Base-by-base conservation (phyloP, 1,139 yeast genomes). In the Suhomyces atakaporum region DNA sequence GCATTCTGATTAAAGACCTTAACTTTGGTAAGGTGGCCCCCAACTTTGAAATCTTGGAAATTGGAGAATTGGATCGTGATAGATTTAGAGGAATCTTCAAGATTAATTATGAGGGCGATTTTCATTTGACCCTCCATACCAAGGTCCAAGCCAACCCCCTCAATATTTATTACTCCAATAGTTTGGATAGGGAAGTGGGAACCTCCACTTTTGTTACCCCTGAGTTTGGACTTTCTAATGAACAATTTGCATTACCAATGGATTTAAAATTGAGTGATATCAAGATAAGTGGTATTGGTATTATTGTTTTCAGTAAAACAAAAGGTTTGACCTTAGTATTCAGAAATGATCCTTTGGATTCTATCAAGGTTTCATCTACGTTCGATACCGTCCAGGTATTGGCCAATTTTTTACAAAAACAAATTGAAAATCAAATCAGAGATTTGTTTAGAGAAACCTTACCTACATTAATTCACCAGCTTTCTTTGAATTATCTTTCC, bases 251-350 rank as follows among this genome's bases (percentile, higher is more conserved):
- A 13, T 77, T 88, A 42, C 96, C 96, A 2, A 69, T 88, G 50
- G 87, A 84, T 53, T 69, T 88, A 46, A 83, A 83, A 31, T 66
- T 88, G 35, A 79, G 89, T 26, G 84, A 84, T 44, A 82, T 88
- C 43, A 75, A 75, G 47, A 70, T 88, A 35, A 78, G 83, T 40
- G 95, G 95, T 2, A 87, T 88, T 43, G 89, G 90, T 14, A 84
- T 88, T 39, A 78, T 87, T 45, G 96, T 88, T 2, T 88, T 85
- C 55, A 79, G 86, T 23, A 83, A 84, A 51, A 74, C 86, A 4
- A 86, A 86, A 54, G 96, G 96, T 0, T 71, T 88, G 35, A 88
- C 96, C 0, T 65, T 88, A 28, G 96, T 88, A 22, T 88, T 88
- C 62, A 74, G 92, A 48, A 88, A 88, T 59, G 96, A 88, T 59